Evolutionary conservation across 179 eudicot species (phyloP), one percentile per base, ranked within the genome.

Genomic region (Actinidia arguta): DNA sequence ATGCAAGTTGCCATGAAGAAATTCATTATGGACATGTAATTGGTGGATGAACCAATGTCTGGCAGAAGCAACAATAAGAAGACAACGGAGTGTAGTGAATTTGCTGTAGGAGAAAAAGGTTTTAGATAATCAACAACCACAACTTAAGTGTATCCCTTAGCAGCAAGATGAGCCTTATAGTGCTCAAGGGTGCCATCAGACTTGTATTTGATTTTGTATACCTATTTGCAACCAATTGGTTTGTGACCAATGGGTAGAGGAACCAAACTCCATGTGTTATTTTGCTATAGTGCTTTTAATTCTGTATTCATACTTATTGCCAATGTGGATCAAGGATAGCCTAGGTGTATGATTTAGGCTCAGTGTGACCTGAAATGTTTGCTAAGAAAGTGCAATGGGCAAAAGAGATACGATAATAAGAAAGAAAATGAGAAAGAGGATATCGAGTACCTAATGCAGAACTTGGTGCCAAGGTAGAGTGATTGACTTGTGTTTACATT

Each of bases 161-260:
- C 56, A 22, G 48, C 76, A 72, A 72, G 56, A 12, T 18, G 76
- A 20, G 75, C 24, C 50, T 71, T 71, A n/a, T 72, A 72, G 13
- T 24, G 54, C 4, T 67, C 71, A 67, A 67, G 31, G 50, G 52
- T 42, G 13, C 54, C 75, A 70, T 70, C 31, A 70, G 27, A 70
- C 6, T 70, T 2, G 20, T 70, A 70, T 14, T 70, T 70, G 22
- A 70, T 70, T 70, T 70, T 72, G 31, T 72, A 46, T 8, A 48
- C 52, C 55, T 18, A 72, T 72, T 72, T 72, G 27, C 58, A 48
- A 13, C 76, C 76, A 22, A 72, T 72, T n/a, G 76, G 55, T 72
- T 48, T 72, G 9, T 72, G 76, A 46, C 58, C 76, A 72, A 5
- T 7, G 2, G 39, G 76, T 14, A 72, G 12, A 48, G 56, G 76